Evolutionary conservation across 805 yeast species (phyloP), one percentile per base, ranked within the genome.

Genomic region (Huiozyma naganishii): DNA sequence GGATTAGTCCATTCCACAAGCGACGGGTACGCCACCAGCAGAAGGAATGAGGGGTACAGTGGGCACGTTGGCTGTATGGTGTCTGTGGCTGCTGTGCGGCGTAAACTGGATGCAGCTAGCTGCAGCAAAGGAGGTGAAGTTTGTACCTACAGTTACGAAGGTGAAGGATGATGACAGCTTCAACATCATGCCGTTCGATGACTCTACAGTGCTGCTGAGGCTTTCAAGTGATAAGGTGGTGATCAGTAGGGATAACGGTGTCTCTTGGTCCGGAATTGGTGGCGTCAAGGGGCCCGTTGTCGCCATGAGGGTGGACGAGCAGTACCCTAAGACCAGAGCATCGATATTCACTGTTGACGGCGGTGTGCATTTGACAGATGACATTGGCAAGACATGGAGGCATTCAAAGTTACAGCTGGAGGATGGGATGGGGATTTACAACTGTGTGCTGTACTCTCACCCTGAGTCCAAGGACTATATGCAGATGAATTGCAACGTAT

Each of bases 211-310:
- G n/a, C 45, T 76, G 4, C 41, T 79, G 29, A 52, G 52, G 6
- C 46, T 65, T 27, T 54, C 56, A 6, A 52, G 62, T 1, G 37
- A 45, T 1, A 47, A 42, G 3, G 43, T 76, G 1, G 58, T 52
- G 7, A 52, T 67, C 7, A 72, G 81, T 3, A 56, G 51, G 9
- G 72, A 79, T 53, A 70, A 75, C 52, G 87, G 86, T 7, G 61
- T 45, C 8, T 52, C 59, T 0, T 80, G 82, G 80, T 40, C 48
- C 27, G 7, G 8, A 1, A 42, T 54, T 7, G 32, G 44, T 6
- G 49, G 38, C 3, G 35, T 50, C 9, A 32, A 46, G 2, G 47
- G 42, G 1, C 29, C 40, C 1, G 39, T 49, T 7, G 13, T 7
- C 2, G 33, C 36, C 29, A 40, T 49, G 5, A 27, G n/a, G 7